phyloP scores from a whole-genome alignment of 371 early-diverging fungal genomes.

The Umbelopsis sp. region DNA sequence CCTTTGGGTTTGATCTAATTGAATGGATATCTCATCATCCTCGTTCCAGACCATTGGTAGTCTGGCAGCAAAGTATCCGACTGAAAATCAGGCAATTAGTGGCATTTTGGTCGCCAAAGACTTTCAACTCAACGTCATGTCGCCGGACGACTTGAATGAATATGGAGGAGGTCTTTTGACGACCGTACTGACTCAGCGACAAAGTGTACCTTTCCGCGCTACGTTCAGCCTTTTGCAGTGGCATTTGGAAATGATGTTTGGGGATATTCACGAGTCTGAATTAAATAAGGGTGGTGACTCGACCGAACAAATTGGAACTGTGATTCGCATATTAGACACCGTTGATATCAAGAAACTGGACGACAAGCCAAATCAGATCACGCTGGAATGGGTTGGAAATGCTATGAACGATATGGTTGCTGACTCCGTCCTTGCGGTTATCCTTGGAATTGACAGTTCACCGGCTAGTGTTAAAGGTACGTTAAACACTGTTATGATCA shows the following conservation, averaged over 20 bases:
- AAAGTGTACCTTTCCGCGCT: conserved; percentile 76
- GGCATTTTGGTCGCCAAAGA: conserved; percentile 92
- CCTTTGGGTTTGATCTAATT: not conserved
- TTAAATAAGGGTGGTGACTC: conserved; percentile 25
- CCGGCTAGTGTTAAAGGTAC: conserved; percentile 91
- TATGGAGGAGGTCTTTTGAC: conserved; percentile 76
- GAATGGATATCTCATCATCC: not conserved
- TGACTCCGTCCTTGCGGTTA: conserved; percentile 88
- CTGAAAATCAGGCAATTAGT: conserved; percentile 64
- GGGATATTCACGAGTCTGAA: conserved; percentile 52
- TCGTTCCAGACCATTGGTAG: conserved; percentile 75
- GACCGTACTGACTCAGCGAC: conserved; percentile 80
- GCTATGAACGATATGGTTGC: conserved; percentile 95
- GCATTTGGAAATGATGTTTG: conserved; percentile 95
- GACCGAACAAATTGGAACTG: conserved; percentile 34
- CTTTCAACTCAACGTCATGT: conserved; percentile 87
- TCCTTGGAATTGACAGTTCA: conserved; percentile 83
- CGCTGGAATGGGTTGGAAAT: conserved; percentile 92
- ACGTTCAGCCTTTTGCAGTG: conserved; percentile 82
- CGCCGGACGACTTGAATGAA: conserved; percentile 75
- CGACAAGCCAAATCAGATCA: conserved; percentile 58
- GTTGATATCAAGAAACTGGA: conserved; percentile 69
- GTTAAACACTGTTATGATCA: not conserved
- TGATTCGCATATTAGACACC: conserved; percentile 73
- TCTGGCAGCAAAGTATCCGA: conserved; percentile 74